Base-by-base conservation (phyloP, 495 filamentous ascomycete genomes). In the Letharia columbiana region DNA sequence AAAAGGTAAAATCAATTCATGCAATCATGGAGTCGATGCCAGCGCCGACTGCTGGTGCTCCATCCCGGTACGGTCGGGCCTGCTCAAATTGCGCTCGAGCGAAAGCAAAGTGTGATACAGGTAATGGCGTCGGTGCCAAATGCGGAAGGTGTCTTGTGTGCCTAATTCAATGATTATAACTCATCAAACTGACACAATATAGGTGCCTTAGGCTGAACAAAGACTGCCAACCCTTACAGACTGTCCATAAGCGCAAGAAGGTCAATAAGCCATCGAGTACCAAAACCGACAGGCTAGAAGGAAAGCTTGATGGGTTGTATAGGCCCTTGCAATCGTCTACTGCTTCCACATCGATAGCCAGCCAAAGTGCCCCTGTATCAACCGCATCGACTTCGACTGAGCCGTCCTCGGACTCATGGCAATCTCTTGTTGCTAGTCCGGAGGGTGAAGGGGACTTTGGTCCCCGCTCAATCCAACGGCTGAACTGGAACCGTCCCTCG, bases 131-230 rank as follows among this genome's bases (percentile, higher is more conserved):
- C 31, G 31, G 15, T 35, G 52, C 52, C 12, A 56, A 35, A 56
- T 56, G 52, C 5, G 31, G 37, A 18, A 35, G 52, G 52, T 56
- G 18, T 56, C 31, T 15, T 10, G 1, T 35, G 13, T 17, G 31
- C 13, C 28, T 10, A 1, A 15, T 5, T 33, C 31, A 54, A 8
- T 4, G 4, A 33, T 28, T 15, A 18, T n/a, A 4, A 35, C 3
- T 35, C 4, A 17, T 33, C 15, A 56, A 8, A 3, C 15, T 56
- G 15, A 56, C 31, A 20, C 15, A 7, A 2, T 35, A 4, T 5
- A 82, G 84, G 71, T 87, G 84, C 67, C 75, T 75, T 54, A 75
- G 80, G 20, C 63, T 81, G 33, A 77, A 76, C 37, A 81, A 78
- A 63, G 75, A 78, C 42, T 82, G 80, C 66, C 71, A 73, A 31